Evolutionary conservation across 345 rosid genomes (phyloP).

Genomic region (Dipteronia dyeriana): DNA sequence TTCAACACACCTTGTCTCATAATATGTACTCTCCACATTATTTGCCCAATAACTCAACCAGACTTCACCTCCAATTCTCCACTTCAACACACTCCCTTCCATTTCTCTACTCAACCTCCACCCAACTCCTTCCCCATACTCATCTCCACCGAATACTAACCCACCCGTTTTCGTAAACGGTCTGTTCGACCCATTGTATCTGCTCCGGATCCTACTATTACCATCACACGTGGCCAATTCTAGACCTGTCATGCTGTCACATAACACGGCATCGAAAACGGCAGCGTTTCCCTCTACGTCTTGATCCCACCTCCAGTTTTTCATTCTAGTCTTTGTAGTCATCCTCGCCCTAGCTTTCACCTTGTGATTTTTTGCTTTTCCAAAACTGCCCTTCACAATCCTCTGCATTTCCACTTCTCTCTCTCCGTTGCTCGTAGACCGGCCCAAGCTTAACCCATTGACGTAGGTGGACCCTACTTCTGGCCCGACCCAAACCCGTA

Average conservation of each 20-base stretch:
- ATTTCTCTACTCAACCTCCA: slow-evolving; percentile 88
- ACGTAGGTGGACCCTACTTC: slow-evolving; percentile 78
- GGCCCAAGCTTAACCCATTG: slow-evolving; percentile 68
- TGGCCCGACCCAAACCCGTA: slow-evolving; percentile 78
- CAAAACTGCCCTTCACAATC: slow-evolving; percentile 37
- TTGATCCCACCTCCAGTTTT: slow-evolving; percentile 82
- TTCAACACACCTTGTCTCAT: slow-evolving; percentile 79
- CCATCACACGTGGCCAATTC: slow-evolving; percentile 35
- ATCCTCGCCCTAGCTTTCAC: slow-evolving; percentile 56
- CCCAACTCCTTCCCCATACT: slow-evolving; percentile 60
- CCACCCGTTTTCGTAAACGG: slow-evolving; percentile 76
- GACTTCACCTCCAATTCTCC: slow-evolving; percentile 80
- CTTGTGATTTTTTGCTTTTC: slow-evolving; percentile 41
- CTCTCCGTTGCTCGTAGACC: slow-evolving; percentile 60
- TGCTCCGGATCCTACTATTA: slow-evolving; percentile 3
- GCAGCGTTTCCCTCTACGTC: slow-evolving; percentile 80
- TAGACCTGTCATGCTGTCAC: slow-evolving; percentile 49
- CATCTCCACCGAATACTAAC: slow-evolving; percentile 72
- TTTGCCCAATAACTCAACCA: slow-evolving; percentile 82
- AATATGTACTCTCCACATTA: slow-evolving; percentile 45
- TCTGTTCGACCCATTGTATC: slow-evolving; percentile 36
- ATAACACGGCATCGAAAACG: slow-evolving; percentile 64
- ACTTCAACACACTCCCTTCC: slow-evolving; percentile 92
- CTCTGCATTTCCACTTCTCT: slow-evolving; percentile 51
- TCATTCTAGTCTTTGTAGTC: slow-evolving; percentile 51